phyloP scores from a whole-genome alignment of 139 green algal species.

The Closterium sp. region DNA sequence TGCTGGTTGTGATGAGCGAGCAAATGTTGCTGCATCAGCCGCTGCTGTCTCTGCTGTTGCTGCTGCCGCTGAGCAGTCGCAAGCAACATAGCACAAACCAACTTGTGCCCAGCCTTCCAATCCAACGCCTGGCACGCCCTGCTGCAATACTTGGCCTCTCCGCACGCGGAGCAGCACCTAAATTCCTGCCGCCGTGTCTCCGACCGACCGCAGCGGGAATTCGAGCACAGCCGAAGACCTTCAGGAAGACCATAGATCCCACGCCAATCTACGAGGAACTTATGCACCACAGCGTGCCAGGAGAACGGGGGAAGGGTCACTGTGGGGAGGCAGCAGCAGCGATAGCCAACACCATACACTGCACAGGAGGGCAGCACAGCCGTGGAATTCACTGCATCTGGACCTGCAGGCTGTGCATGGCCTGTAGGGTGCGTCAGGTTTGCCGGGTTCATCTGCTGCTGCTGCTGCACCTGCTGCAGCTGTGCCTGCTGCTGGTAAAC shows the following conservation, averaged over 20 bases:
- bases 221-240: slow-evolving; percentile 38
- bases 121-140: slow-evolving; percentile 34
- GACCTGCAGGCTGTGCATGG: not conserved
- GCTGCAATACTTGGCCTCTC: slow-evolving; percentile 42
- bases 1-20: no score
- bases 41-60: not conserved
- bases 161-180: slow-evolving; percentile 44
- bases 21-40: not conserved
- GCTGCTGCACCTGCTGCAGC: no score
- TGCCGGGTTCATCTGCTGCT: not conserved
- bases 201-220: slow-evolving; percentile 21
- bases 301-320: not conserved
- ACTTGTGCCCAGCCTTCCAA: slow-evolving; percentile 41
- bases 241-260: not conserved
- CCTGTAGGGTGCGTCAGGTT: no score
- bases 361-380: not conserved
- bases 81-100: slow-evolving; percentile 9
- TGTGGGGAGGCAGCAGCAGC: slow-evolving; percentile 3
- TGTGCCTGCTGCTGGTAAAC: not conserved
- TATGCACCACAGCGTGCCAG: not conserved
- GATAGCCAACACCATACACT: not conserved
- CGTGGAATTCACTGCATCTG: not conserved
- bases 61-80: not conserved
- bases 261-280: slow-evolving; percentile 34
- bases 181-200: slow-evolving; percentile 52